Percentiles rank a stretch among this genome's conserved stretches.
Evolutionary conservation across 305 asterid species (phyloP).

Genomic region (Fraxinus baroniana): DNA sequence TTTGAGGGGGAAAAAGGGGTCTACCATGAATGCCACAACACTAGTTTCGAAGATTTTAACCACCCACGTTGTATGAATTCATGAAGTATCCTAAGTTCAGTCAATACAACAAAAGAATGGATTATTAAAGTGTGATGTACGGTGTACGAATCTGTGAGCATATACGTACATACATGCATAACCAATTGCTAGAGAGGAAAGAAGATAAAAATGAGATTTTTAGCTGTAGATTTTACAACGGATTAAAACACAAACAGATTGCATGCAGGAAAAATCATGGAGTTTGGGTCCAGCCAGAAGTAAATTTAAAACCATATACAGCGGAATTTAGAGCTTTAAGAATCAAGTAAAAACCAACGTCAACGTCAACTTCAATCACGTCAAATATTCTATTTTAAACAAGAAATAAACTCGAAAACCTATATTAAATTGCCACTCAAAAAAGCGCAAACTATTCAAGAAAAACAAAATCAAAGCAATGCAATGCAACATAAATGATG

Average conservation of each 20-base stretch:
- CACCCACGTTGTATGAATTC: constrained; percentile 24
- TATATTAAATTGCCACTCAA: constrained; percentile 22
- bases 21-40: constrained; percentile 33
- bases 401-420: constrained; percentile 20
- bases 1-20: constrained; percentile 34
- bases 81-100: constrained; percentile 22
- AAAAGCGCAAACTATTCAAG: constrained; percentile 13
- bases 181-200: no score
- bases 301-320: background rate
- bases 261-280: constrained; percentile 38
- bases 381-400: background rate
- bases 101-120: constrained; percentile 27
- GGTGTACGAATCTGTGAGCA: background rate
- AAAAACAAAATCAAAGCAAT: constrained; percentile 6
- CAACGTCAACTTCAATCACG: constrained; percentile 19
- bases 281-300: background rate
- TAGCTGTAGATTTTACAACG: background rate
- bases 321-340: background rate
- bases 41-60: constrained; percentile 19
- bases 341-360: background rate
- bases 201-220: background rate
- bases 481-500: constrained; percentile 14
- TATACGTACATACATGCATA: no score
- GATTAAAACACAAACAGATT: constrained; percentile 40
- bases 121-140: background rate